A percentile compares a stretch with the other conserved stretches of the same genome.
Conservation (phyloP, 2,329 filamentous ascomycete genomes). For the Fusarium compactum region DNA sequence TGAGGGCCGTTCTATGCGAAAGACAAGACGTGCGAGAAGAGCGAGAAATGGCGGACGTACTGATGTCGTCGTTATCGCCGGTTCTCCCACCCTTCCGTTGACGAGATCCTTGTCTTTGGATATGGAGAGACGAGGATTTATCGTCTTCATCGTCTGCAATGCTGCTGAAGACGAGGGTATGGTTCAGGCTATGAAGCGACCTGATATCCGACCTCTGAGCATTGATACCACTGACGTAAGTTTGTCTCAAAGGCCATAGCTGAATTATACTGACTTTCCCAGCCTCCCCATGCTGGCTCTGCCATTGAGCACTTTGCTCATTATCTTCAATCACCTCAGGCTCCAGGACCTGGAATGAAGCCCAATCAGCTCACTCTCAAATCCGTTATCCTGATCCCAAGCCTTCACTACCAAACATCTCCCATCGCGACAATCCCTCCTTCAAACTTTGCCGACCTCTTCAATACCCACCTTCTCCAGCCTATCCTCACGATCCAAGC, state of each 20-base stretch:
- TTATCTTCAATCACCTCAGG: slow-evolving; percentile 79
- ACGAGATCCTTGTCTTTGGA: slow-evolving; percentile 87
- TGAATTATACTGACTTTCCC: slow-evolving; percentile 22
- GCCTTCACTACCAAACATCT: slow-evolving; percentile 81
- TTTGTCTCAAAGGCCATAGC: slow-evolving; percentile 26
- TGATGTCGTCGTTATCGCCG: slow-evolving; percentile 89
- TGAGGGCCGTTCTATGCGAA: slow-evolving; percentile 68
- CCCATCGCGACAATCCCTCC: slow-evolving; percentile 88
- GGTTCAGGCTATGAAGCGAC: slow-evolving; percentile 79
- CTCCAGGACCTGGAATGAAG: slow-evolving; percentile 80
- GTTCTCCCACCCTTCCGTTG: slow-evolving; percentile 86
- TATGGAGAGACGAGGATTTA: slow-evolving; percentile 89
- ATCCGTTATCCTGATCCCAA: slow-evolving; percentile 86
- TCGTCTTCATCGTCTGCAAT: slow-evolving; percentile 90
- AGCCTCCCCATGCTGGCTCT: slow-evolving; percentile 76
- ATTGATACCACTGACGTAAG: slow-evolving; percentile 85
- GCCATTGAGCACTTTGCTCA: slow-evolving; percentile 78
- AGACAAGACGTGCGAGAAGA: slow-evolving; percentile 79
- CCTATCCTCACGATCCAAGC: slow-evolving; percentile 90
- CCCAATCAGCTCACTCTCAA: slow-evolving; percentile 81
- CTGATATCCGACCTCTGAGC: slow-evolving; percentile 84
- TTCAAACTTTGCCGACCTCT: slow-evolving; percentile 86
- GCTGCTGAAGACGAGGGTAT: slow-evolving; percentile 86
- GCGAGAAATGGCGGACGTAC: slow-evolving; percentile 85
- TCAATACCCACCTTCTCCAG: slow-evolving; percentile 91